A percentile compares a stretch with the other conserved stretches of the same genome.
Evolutionary conservation across 1,284 basidiomycete species (phyloP).

Genomic region (Laetiporus sulphureus): DNA sequence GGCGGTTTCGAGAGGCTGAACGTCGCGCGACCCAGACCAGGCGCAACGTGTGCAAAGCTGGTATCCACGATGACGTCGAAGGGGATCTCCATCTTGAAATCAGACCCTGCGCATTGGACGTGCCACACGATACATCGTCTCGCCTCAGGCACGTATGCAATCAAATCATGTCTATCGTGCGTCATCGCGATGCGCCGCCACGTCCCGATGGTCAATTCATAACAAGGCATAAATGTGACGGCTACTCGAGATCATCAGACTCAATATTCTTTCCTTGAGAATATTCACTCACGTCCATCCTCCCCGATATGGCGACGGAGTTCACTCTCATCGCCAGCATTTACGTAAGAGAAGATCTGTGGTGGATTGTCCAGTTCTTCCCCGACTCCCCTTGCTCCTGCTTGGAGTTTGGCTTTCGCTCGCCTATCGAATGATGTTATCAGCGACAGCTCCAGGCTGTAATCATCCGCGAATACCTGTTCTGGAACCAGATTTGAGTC

Average conservation of each 20-base stretch:
- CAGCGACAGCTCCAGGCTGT: too few relatives aligned
- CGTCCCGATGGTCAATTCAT: slow-evolving; percentile 63
- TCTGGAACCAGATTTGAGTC: slow-evolving; percentile 86
- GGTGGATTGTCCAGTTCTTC: too few relatives aligned
- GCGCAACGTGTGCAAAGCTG: slow-evolving; percentile 47
- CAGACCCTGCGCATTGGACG: slow-evolving; percentile 60
- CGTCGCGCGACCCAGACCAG: slow-evolving; percentile 51
- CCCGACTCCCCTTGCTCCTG: slow-evolving; percentile 45
- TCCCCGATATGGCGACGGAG: slow-evolving; percentile 64
- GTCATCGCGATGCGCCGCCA: slow-evolving; percentile 67
- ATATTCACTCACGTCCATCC: slow-evolving; percentile 63
- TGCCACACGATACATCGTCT: slow-evolving; percentile 70
- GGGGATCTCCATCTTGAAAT: slow-evolving; percentile 81
- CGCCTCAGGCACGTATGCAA: slow-evolving; percentile 65
- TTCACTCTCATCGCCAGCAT: slow-evolving; percentile 41
- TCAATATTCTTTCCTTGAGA: too few relatives aligned
- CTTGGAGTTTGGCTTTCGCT: slow-evolving; percentile 70
- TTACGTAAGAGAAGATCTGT: too few relatives aligned
- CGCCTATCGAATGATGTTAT: slow-evolving; percentile 52
- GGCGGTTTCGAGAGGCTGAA: slow-evolving; percentile 63
- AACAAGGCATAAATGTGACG: slow-evolving; percentile 71
- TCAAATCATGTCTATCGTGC: slow-evolving; percentile 52
- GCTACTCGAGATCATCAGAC: too few relatives aligned
- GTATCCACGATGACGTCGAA: slow-evolving; percentile 55
- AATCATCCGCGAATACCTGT: slow-evolving; percentile 59